Percentiles rank a stretch among this genome's conserved stretches.
Evolutionary conservation across 1,284 basidiomycete genomes (phyloP).

Genomic region (Meripilus lineatus): DNA sequence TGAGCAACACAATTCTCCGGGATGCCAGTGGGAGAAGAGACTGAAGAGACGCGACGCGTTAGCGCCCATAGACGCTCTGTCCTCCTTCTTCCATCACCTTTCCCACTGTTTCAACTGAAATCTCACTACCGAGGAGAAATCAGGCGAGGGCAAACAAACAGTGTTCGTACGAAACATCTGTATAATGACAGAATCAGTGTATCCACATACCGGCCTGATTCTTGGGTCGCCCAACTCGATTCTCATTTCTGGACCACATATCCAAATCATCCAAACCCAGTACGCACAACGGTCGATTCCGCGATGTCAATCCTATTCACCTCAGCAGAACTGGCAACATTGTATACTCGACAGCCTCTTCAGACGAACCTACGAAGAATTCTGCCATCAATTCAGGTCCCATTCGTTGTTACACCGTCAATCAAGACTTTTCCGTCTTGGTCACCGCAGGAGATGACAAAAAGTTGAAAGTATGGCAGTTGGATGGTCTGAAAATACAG

Average conservation of each 20-base stretch:
- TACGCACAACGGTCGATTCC: conserved; percentile 22
- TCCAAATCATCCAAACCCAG: conserved; percentile 52
- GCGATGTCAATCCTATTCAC: conserved; percentile 12
- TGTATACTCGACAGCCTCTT: conserved; percentile 38
- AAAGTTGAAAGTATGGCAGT: conserved; percentile 65
- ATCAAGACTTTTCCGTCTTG: conserved; percentile 43
- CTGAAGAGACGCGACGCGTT: too few species aligned
- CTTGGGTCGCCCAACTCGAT: conserved; percentile 31
- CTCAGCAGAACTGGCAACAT: conserved; percentile 48
- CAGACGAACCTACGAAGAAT: conserved; percentile 29
- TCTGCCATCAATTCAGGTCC: conserved; percentile 45
- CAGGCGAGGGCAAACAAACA: too few species aligned
- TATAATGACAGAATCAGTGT: too few species aligned
- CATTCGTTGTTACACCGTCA: conserved; percentile 57
- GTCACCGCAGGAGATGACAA: conserved; percentile 79
- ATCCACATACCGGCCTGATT: conserved; percentile 47
- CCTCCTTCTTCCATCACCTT: too few species aligned
- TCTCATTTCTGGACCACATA: conserved; percentile 52
- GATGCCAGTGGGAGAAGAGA: too few species aligned
- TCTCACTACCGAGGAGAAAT: too few species aligned
- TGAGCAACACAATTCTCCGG: too few species aligned
- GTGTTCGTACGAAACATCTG: too few species aligned
- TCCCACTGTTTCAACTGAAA: too few species aligned
- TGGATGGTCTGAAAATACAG: conserved; percentile 49
- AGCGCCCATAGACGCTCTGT: too few species aligned